A percentile compares a stretch with the other conserved stretches of the same genome.
Evolutionary conservation across 1,139 yeast species (phyloP).

Genomic region (Geotrichum siamense): DNA sequence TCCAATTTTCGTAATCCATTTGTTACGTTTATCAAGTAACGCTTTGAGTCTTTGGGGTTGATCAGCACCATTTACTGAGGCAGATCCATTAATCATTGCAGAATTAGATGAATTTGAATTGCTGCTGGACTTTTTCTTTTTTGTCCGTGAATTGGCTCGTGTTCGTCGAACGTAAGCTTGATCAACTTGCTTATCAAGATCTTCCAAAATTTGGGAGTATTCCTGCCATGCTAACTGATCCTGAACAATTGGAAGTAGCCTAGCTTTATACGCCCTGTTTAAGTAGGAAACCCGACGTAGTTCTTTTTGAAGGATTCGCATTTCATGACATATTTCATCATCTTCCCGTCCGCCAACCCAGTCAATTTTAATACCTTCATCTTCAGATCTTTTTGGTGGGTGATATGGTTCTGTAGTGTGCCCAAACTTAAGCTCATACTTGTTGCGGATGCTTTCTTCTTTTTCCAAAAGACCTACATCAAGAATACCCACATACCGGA

Average conservation of each 20-base stretch:
- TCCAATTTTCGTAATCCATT: constrained; percentile 90
- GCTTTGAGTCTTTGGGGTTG: constrained; percentile 67
- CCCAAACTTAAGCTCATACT: constrained; percentile 16
- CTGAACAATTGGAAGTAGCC: constrained; percentile 66
- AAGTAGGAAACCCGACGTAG: constrained; percentile 53
- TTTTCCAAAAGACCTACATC: constrained; percentile 39
- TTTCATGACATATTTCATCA: constrained; percentile 86
- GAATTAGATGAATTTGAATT: constrained; percentile 16
- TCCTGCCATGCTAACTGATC: constrained; percentile 95
- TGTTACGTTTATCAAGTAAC: constrained; percentile 70
- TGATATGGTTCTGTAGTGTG: constrained; percentile 4
- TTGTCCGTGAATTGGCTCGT: constrained; percentile 74
- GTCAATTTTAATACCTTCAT: constrained; percentile 44
- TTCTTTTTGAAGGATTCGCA: constrained; percentile 64
- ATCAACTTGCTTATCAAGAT: constrained; percentile 92
- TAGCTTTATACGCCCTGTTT: constrained; percentile 62
- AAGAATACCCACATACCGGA: constrained; percentile 84
- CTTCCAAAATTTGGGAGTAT: constrained; percentile 80
- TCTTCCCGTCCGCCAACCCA: constrained; percentile 85
- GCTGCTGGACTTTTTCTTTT: constrained; percentile 42
- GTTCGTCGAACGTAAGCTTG: constrained; percentile 84
- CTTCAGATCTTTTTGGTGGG: constrained; percentile 18
- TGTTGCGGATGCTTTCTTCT: constrained; percentile 34
- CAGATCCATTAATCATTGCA: constrained; percentile 5
- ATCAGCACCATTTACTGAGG: constrained; percentile 39